Evolutionary conservation across 2,329 filamentous ascomycete genomes (phyloP), one percentile per base, ranked within the genome.

Genomic region (Aphanocladium album): DNA sequence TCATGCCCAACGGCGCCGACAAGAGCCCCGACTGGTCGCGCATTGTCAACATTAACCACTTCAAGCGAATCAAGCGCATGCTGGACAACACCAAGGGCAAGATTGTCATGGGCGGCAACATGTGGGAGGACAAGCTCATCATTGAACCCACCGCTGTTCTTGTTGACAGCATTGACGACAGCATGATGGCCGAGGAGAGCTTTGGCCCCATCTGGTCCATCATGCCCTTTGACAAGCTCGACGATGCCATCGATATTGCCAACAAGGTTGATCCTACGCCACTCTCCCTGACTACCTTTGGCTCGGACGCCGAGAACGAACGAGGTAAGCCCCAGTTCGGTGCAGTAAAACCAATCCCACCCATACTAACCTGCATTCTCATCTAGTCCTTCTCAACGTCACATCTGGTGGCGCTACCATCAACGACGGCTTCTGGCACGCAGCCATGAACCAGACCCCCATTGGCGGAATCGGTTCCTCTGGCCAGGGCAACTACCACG

Each of bases 101-200:
- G 77, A 91, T 99, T 64, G 80, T 98, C 53, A 78, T 96, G 68
- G 95, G 95, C 56, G 95, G 95, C 53, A 85, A 87, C 59, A 87
- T 89, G 77, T 91, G 98, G 72, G 87, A 90, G 71, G 79, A 83
- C 39, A 83, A 91, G 35, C 86, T 89, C 54, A 97, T 89, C 75
- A 95, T 99, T 67, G 91, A 93, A 72, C 91, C 93, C 1, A 99
- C 95, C 0, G 86, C 93, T n/a, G 87, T 99, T n/a, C 82, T 91
- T 63, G 89, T 97, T 41, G 81, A 90, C 65, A 86, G 85, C 63
- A 71, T 83, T 17, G 63, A 76, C 30, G 83, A 93, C 53, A 93
- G 96, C 75, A 84, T 97, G 74, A 83, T 97, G 70, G 77, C 78
- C 25, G 85, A 96, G 64, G 95, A 99, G 77, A 91, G 88, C 47